Base-by-base conservation (phyloP, 2,329 filamentous ascomycete genomes). In the Neonectria magnoliae region DNA sequence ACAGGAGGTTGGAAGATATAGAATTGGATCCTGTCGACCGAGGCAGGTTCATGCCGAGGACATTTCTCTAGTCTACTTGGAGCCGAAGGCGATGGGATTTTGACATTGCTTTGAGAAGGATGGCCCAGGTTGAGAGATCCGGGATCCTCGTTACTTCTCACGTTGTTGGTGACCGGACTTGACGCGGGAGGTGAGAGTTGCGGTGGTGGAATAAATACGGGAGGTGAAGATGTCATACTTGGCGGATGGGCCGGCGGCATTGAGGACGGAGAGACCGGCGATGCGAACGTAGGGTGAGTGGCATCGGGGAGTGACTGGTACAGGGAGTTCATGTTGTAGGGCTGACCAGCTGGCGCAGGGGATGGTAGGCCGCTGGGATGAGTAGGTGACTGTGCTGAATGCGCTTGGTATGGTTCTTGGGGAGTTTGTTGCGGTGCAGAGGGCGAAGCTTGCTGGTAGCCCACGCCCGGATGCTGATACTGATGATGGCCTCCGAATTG, bases 321-420 rank as follows among this genome's bases (percentile, higher is more conserved):
- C 14, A 58, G 20, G 1, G 60, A 62, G 41, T 38, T 58, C 60
- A 62, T 57, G 27, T 53, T 51, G 36, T 53, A 62, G 5, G 53
- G n/a, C 36, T 57, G 60, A 50, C n/a, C 9, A 7, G 42, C 14
- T 20, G 53, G 60, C 0, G 38, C 16, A 14, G 54, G 33, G 14
- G 33, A 20, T 8, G 38, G 42, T 4, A 45, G 36, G 6, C n/a
- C 33, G 4, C 8, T 13, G 2, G 20, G 22, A 3, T 55, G 52
- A 13, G 20, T 5, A 11, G 42, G 44, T 41, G 42, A 18, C 29
- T 42, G 31, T 18, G 18, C 50, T 18, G 56, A 13, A 10, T 27
- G 31, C 5, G 44, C 22, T 13, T 56, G 44, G 31, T 38, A n/a
- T 27, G 52, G 4, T 36, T 47, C 36, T n/a, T 60, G 48, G n/a